A percentile compares a stretch with the other conserved stretches of the same genome.
These are phyloP conservation scores for Trametes versicolor DNA, from an alignment of 1,284 basidiomycete genomes.

Conservation along the genomic window DNA sequence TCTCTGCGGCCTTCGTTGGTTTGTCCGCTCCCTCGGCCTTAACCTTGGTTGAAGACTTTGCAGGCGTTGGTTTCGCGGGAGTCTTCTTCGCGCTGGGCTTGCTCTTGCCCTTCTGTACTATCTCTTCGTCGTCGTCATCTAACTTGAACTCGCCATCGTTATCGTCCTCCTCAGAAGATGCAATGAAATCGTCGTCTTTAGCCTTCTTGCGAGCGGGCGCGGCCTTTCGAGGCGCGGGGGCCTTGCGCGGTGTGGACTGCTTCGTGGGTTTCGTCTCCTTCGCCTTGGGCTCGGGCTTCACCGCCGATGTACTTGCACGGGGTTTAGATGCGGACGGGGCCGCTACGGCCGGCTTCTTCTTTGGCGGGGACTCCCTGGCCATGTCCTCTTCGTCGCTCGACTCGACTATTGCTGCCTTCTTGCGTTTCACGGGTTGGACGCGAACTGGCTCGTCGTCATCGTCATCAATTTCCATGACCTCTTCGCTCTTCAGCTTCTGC, in stretches of 20 bases:
- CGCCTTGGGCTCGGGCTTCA: slow-evolving; percentile 29
- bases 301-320: slow-evolving; percentile 24
- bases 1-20: slow-evolving; percentile 20
- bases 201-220: slow-evolving; percentile 30
- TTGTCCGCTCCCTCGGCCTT: slow-evolving; percentile 32
- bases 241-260: slow-evolving; percentile 20
- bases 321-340: slow-evolving; percentile 43
- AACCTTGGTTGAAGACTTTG: slow-evolving; percentile 33
- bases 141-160: slow-evolving; percentile 38
- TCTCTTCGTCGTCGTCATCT: slow-evolving; percentile 46
- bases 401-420: slow-evolving; percentile 41
- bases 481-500: slow-evolving; percentile 40
- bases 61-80: slow-evolving; percentile 31
- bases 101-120: slow-evolving; percentile 37
- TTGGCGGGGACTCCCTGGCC: slow-evolving; percentile 45
- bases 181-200: slow-evolving; percentile 41
- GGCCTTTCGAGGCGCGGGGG: slow-evolving; percentile 18
- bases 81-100: slow-evolving; percentile 37
- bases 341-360: slow-evolving; percentile 51
- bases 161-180: slow-evolving; percentile 34
- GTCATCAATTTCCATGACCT: slow-evolving; percentile 38
- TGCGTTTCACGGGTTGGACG: slow-evolving; percentile 42
- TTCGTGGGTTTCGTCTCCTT: slow-evolving; percentile 22
- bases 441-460: slow-evolving; percentile 32
- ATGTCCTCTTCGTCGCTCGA: slow-evolving; percentile 49